These are phyloP conservation scores for Ophiocordyceps camponoti-leonardi DNA, from an alignment of 2,329 filamentous ascomycete species.

Conservation along the genomic window DNA sequence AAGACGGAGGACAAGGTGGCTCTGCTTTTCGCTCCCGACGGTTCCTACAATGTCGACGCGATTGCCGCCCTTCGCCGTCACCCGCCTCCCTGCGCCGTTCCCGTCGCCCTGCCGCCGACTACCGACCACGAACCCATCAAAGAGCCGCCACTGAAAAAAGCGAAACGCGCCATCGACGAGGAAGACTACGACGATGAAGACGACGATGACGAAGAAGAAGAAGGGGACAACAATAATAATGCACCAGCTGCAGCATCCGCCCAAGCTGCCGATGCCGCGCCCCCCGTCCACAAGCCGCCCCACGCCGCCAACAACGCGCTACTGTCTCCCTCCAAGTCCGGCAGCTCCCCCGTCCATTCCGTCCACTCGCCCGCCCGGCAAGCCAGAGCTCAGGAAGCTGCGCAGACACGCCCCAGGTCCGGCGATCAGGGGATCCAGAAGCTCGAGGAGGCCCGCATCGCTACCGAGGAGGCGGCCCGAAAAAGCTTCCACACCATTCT, in stretches of 20 bases:
- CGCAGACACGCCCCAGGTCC: conserved; percentile 43
- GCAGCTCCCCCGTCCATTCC: conserved; percentile 47
- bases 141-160: conserved; percentile 54
- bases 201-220: conserved; percentile 55
- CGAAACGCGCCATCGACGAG: conserved; percentile 63
- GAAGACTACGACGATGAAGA: conserved; percentile 80
- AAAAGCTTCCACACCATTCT: conserved; percentile 86
- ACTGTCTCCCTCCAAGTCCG: conserved; percentile 53
- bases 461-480: conserved; percentile 77
- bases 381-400: conserved; percentile 27
- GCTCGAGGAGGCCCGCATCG: conserved; percentile 79
- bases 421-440: conserved; percentile 85
- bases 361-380: conserved; percentile 43
- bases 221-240: conserved; percentile 49
- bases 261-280: conserved; percentile 25
- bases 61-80: conserved; percentile 35
- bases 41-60: conserved; percentile 31
- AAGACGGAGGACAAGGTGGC: conserved; percentile 62
- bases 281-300: conserved; percentile 31
- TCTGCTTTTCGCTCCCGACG: conserved; percentile 49
- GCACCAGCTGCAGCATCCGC: conserved; percentile 18
- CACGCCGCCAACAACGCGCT: conserved; percentile 38
- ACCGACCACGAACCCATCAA: conserved; percentile 41
- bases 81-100: conserved; percentile 19
- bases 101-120: conserved; percentile 31